Evolutionary conservation across 2,329 filamentous ascomycete genomes (phyloP).

Genomic region (Colletotrichum tropicale): DNA sequence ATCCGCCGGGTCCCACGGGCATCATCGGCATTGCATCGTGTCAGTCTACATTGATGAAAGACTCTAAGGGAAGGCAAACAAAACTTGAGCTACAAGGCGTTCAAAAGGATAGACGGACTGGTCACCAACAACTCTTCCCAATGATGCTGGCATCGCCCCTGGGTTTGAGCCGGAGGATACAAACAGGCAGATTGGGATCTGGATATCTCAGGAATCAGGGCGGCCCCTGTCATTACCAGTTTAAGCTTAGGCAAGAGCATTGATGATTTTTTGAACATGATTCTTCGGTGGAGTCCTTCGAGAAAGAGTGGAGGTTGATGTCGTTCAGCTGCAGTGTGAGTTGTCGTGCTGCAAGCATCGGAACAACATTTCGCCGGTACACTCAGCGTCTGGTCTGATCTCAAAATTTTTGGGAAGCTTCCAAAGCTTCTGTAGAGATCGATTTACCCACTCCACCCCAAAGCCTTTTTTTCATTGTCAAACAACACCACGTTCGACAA

Average conservation of each 20-base stretch:
- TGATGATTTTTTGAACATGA: not conserved
- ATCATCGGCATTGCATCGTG: not conserved
- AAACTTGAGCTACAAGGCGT: not conserved
- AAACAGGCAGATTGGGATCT: not conserved
- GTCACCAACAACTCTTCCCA: not conserved
- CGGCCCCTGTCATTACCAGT: not conserved
- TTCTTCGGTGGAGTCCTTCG: not conserved
- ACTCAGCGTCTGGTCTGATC: not conserved
- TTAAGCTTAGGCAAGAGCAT: not conserved
- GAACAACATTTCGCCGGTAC: not conserved
- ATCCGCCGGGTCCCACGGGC: conserved; percentile 3
- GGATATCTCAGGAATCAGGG: not conserved
- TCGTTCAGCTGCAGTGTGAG: not conserved
- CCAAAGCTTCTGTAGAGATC: not conserved
- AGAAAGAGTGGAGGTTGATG: not conserved
- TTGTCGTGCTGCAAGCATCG: not conserved
- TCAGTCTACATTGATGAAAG: not conserved
- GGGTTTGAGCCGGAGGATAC: not conserved
- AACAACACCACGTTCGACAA: not conserved
- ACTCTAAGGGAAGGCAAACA: not conserved
- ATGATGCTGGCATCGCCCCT: not conserved
- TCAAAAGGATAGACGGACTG: not conserved
- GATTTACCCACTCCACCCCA: not conserved
- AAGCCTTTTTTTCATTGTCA: not conserved
- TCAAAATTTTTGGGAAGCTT: conserved; percentile 19